These are phyloP conservation scores for Eucalyptus guilfoylei DNA, from an alignment of 345 rosid species.

Conservation along the genomic window DNA sequence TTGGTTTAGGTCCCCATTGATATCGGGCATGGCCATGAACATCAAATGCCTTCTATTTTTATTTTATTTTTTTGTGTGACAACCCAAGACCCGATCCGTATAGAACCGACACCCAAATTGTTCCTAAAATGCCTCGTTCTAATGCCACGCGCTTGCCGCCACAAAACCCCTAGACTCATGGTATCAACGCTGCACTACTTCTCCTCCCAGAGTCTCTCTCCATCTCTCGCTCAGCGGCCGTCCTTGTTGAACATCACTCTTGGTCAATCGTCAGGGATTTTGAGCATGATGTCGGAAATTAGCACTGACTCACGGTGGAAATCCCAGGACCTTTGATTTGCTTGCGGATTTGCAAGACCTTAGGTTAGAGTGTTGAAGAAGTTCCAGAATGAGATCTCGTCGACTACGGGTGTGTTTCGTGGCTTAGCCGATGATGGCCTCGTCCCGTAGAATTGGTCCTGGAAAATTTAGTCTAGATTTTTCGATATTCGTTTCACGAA, in stretches of 20 bases:
- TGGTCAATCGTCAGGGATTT: not conserved
- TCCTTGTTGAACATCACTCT: not conserved
- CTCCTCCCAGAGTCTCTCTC: not conserved
- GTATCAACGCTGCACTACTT: not conserved
- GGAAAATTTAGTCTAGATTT: too few relatives aligned
- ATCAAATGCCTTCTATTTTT: not conserved
- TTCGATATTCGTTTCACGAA: fast-evolving
- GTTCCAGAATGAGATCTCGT: not conserved
- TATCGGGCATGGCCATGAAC: not conserved
- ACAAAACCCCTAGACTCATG: too few relatives aligned
- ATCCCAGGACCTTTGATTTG: not conserved
- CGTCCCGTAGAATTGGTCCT: not conserved
- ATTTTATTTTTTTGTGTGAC: not conserved
- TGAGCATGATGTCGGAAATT: not conserved
- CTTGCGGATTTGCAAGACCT: not conserved
- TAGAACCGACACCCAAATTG: too few relatives aligned
- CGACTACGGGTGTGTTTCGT: not conserved
- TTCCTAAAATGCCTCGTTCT: not conserved
- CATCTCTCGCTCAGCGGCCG: not conserved
- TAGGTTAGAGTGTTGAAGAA: not conserved
- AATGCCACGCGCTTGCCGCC: not conserved
- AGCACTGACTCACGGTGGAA: not conserved
- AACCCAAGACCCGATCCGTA: too few relatives aligned
- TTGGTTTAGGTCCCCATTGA: not conserved
- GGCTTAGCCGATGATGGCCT: not conserved